Conservation (phyloP, 2,329 filamentous ascomycete species). For the Pestalotiopsis sp. region DNA sequence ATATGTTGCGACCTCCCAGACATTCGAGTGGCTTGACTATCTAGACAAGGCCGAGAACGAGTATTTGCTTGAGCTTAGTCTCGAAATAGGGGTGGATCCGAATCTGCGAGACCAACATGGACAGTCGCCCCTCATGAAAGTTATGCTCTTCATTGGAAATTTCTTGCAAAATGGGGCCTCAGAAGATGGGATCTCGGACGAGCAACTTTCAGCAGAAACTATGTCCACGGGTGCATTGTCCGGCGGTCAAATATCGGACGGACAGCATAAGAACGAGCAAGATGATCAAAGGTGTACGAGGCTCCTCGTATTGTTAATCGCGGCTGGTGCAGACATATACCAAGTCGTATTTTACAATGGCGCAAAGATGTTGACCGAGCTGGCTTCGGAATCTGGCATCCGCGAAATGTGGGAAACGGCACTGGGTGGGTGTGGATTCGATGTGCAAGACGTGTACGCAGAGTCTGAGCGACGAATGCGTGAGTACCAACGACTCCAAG, state of each 20-base stretch:
- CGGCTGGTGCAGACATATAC: not conserved
- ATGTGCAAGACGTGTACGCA: not conserved
- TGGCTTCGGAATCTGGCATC: not conserved
- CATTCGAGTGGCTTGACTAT: no score
- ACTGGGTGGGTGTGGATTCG: no score
- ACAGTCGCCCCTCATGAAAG: not conserved
- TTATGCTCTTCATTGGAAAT: accelerated
- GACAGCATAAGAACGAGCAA: no score
- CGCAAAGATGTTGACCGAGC: not conserved
- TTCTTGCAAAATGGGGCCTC: not conserved
- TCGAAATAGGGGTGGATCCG: not conserved
- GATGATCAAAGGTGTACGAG: not conserved
- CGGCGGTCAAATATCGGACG: no score
- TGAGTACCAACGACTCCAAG: not conserved
- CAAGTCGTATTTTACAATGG: not conserved
- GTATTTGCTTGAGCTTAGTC: not conserved
- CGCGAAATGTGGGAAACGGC: not conserved
- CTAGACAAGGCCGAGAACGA: no score
- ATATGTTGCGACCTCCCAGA: no score
- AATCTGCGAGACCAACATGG: not conserved
- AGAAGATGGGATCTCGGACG: no score
- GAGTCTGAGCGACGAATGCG: not conserved
- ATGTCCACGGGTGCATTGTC: no score
- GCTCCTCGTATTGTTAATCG: not conserved
- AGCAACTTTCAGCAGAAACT: no score